phyloP scores from a whole-genome alignment of 306 rosid species.

The Fagus crenata region DNA sequence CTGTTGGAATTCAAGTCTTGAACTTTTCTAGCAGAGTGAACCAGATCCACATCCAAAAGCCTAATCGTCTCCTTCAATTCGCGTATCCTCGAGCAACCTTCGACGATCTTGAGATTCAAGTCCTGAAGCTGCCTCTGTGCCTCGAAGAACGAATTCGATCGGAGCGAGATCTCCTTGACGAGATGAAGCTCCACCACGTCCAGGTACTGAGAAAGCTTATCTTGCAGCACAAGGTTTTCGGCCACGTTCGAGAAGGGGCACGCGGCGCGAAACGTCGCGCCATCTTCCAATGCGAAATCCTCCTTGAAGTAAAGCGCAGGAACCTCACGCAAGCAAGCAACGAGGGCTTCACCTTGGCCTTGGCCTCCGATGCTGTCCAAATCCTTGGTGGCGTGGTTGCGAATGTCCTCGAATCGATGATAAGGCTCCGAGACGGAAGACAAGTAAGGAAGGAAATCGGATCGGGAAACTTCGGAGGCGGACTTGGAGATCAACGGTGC shows the following conservation, averaged over 20 bases:
- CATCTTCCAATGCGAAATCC: conserved; percentile 89
- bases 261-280: conserved; percentile 84
- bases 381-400: conserved; percentile 64
- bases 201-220: conserved; percentile 90
- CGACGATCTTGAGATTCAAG: conserved; percentile 77
- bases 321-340: conserved; percentile 89
- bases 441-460: conserved; percentile 69
- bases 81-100: conserved; percentile 71
- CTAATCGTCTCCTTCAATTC: conserved; percentile 79
- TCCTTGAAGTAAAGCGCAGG: conserved; percentile 91
- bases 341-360: conserved; percentile 83
- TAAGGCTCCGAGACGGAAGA: conserved; percentile 62
- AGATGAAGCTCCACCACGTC: conserved; percentile 94
- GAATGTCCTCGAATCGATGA: conserved; percentile 75
- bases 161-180: conserved; percentile 92
- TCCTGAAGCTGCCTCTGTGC: conserved; percentile 95
- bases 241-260: conserved; percentile 73
- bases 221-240: conserved; percentile 74
- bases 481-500: conserved; percentile 54
- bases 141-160: conserved; percentile 97
- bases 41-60: conserved; percentile 85
- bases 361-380: conserved; percentile 61
- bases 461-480: conserved; percentile 70
- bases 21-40: conserved; percentile 80
- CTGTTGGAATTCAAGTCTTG: conserved; percentile 75